Conservation (phyloP, 1,139 yeast genomes). For the Saccharomyces hybrid region DNA sequence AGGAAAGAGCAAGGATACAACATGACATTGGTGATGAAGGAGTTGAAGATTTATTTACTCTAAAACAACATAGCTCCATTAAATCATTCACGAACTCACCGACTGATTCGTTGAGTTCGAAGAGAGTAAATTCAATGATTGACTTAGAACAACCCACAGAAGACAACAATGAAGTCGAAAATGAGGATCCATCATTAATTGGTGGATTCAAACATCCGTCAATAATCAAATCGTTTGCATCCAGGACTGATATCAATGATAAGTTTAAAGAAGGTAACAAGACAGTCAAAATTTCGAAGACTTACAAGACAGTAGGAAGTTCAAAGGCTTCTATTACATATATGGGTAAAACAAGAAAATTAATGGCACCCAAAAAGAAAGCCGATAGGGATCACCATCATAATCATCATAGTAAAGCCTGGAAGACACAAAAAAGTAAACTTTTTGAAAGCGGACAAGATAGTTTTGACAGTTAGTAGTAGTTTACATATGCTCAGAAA, state of each 20-base stretch:
- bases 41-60: constrained; percentile 39
- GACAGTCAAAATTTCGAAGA: constrained; percentile 51
- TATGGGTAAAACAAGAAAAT: constrained; percentile 36
- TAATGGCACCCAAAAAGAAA: constrained; percentile 24
- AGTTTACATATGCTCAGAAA: neutral
- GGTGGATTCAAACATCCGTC: constrained; percentile 43
- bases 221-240: constrained; percentile 41
- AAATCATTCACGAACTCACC: constrained; percentile 15
- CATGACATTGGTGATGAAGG: constrained; percentile 14
- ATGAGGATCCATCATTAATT: constrained; percentile 5
- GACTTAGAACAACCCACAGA: constrained; percentile 28
- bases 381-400: neutral
- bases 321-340: constrained; percentile 54
- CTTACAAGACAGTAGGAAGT: constrained; percentile 50
- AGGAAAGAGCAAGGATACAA: constrained; percentile 33
- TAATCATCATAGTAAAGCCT: neutral
- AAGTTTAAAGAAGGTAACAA: constrained; percentile 40
- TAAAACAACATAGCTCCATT: constrained; percentile 43
- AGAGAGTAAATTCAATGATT: constrained; percentile 11
- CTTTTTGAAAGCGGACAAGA: constrained; percentile 10
- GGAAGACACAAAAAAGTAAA: neutral
- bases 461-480: constrained; percentile 10
- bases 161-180: constrained; percentile 35
- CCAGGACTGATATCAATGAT: constrained; percentile 35
- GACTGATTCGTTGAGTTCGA: constrained; percentile 2